Evolutionary conservation across 495 filamentous ascomycete species (phyloP).

Genomic region (Ascodesmis nigricans): DNA sequence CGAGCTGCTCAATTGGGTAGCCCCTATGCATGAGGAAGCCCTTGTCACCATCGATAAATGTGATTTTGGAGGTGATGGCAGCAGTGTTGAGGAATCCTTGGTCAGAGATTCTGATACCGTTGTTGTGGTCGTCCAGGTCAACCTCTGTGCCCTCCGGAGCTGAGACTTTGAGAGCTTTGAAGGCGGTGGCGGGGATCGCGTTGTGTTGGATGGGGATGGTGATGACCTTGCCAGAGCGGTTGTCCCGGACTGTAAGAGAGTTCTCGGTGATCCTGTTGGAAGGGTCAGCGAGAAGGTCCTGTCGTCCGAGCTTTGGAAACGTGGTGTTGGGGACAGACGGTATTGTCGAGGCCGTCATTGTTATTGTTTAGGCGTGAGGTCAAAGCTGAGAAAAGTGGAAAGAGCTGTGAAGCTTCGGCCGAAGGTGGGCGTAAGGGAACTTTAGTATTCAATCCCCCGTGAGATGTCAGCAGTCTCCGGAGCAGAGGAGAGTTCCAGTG

Average conservation of each 20-base stretch:
- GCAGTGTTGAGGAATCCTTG: constrained; percentile 35
- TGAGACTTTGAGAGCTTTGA: constrained; percentile 27
- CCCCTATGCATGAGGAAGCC: constrained; percentile 26
- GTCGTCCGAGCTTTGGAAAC: too few species aligned
- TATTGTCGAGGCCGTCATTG: too few species aligned
- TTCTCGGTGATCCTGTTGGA: constrained; percentile 7
- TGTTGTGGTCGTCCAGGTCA: constrained; percentile 16
- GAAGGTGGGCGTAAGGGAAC: too few species aligned
- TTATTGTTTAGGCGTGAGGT: too few species aligned
- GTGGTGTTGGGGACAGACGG: too few species aligned
- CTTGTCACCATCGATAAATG: constrained; percentile 28
- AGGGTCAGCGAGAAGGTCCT: too few species aligned
- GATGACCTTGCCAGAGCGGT: constrained; percentile 29
- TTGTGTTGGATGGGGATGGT: constrained; percentile 31
- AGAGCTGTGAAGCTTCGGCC: too few species aligned
- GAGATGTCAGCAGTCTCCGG: too few species aligned
- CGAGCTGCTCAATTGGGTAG: constrained; percentile 26
- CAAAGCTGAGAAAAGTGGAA: too few species aligned
- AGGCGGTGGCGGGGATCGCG: constrained; percentile 28
- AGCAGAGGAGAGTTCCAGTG: too few species aligned
- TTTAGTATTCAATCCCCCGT: too few species aligned
- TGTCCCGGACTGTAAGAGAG: constrained; percentile 28
- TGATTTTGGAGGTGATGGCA: constrained; percentile 29
- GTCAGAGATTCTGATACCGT: constrained; percentile 31
- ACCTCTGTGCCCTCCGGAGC: constrained; percentile 8